Base-by-base conservation (phyloP, 371 early-diverging fungal species). In the Dichotomocladium elegans region DNA sequence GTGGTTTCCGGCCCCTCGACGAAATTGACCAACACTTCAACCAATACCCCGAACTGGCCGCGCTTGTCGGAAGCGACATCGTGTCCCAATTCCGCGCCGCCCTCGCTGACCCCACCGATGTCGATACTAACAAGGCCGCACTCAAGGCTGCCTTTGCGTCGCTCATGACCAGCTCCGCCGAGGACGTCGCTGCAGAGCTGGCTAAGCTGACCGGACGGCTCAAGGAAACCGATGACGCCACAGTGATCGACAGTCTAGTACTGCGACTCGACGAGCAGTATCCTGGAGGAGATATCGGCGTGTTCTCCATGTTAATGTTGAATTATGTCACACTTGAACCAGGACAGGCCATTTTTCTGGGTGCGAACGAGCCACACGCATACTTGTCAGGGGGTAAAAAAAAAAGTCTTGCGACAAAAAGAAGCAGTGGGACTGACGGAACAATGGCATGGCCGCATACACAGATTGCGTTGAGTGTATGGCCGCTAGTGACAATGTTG, bases 401-500 rank as follows among this genome's bases (percentile, higher is more conserved):
- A 40, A 12, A 26, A 41, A 1, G 21, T 17, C 27, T 64, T 25
- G 26, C 62, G 33, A 40, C 21, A 41, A 60, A 48, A 25, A 34
- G 41, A 34, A 11, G 19, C 24, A 44, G 7, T 11, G 42, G 11
- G 41, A 45, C 15, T 11, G 19, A 51, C 29, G 15, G 33, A 21
- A 15, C 25, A n/a, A 24, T 22, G 5, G 7, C 24, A 14, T 41
- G 21, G 25, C 14, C 6, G 11, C 28, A 25, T 14, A 41, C 24
- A 26, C 40, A 88, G 99, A 98, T 68, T 94, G 93, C 70, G 82
- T 97, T 37, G 99, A 98, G 70, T 97, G 96, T 68, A 98, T 98
- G 99, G 98, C 99, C 3, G 85, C 95, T 5, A 89, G 89, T 50
- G 99, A 98, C 69, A 98, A 98, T 63, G 99, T 98, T 1, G 93